Percentiles rank a stretch among this genome's conserved stretches.
phyloP scores from a whole-genome alignment of 148 eudicot species.

The Chenopodium album region DNA sequence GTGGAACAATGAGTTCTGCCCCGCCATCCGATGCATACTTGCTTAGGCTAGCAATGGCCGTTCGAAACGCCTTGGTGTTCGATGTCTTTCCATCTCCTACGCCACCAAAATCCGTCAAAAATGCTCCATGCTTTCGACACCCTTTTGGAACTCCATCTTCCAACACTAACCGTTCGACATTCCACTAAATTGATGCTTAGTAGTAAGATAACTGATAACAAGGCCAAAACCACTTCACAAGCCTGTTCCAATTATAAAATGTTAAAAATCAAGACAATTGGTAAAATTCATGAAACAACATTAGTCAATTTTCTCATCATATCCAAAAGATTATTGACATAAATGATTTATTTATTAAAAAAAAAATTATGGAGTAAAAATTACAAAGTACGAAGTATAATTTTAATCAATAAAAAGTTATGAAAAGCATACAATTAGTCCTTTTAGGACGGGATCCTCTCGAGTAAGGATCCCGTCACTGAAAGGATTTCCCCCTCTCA shows the following conservation, averaged over 20 bases:
- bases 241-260: constrained; percentile 12
- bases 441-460: too few relatives aligned
- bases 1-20: constrained; percentile 69
- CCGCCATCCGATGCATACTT: constrained; percentile 60
- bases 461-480: too few relatives aligned
- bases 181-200: constrained; percentile 10
- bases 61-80: constrained; percentile 71
- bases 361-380: too few relatives aligned
- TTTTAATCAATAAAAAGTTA: too few relatives aligned
- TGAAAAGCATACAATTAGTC: too few relatives aligned
- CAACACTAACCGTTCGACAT: neutral
- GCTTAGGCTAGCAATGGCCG: constrained; percentile 58
- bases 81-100: constrained; percentile 75
- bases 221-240: neutral
- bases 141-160: constrained; percentile 5
- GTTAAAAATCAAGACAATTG: neutral
- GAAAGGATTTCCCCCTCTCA: too few relatives aligned
- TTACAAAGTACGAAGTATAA: too few relatives aligned
- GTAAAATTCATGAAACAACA: neutral
- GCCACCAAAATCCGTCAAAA: constrained; percentile 75
- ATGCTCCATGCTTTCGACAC: constrained; percentile 45
- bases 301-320: neutral
- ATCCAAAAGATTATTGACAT: too few relatives aligned
- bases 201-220: neutral
- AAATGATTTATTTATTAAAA: too few relatives aligned